Percentiles rank a stretch among this genome's conserved stretches.
phyloP scores from a whole-genome alignment of 306 rosid species.

The Fragaria ananassa region DNA sequence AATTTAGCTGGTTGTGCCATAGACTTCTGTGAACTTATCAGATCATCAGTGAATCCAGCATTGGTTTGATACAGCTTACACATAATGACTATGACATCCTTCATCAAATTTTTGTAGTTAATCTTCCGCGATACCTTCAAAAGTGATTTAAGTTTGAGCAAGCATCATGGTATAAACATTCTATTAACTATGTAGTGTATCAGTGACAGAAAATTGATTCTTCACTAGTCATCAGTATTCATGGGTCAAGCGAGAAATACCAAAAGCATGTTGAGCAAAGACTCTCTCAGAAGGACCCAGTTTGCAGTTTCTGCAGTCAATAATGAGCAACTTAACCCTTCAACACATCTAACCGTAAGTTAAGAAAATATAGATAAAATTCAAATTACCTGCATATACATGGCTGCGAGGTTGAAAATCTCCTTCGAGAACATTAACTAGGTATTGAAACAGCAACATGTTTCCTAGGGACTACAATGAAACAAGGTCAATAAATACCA shows the following conservation, averaged over 20 bases:
- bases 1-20: constrained; percentile 31
- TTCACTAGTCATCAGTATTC: constrained; percentile 18
- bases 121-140: constrained; percentile 72
- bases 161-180: constrained; percentile 2
- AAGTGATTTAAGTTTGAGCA: constrained; percentile 16
- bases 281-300: constrained; percentile 78
- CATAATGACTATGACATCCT: constrained; percentile 53
- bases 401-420: constrained; percentile 66
- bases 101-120: constrained; percentile 66
- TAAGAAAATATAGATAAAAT: constrained; percentile 17
- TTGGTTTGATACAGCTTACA: constrained; percentile 54
- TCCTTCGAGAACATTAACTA: constrained; percentile 61
- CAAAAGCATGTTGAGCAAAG: constrained; percentile 71
- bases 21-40: constrained; percentile 31
- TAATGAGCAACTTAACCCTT: constrained; percentile 25
- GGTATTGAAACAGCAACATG: constrained; percentile 74
- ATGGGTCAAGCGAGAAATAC: constrained; percentile 39
- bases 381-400: constrained; percentile 44
- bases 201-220: constrained; percentile 19
- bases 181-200: not conserved
- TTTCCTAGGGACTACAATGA: constrained; percentile 55
- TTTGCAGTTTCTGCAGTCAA: constrained; percentile 53
- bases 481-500: constrained; percentile 26
- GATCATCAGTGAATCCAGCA: constrained; percentile 35
- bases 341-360: not conserved